Evolutionary conservation across 1,139 yeast genomes (phyloP).

Genomic region (Blastobotrys proliferans): DNA sequence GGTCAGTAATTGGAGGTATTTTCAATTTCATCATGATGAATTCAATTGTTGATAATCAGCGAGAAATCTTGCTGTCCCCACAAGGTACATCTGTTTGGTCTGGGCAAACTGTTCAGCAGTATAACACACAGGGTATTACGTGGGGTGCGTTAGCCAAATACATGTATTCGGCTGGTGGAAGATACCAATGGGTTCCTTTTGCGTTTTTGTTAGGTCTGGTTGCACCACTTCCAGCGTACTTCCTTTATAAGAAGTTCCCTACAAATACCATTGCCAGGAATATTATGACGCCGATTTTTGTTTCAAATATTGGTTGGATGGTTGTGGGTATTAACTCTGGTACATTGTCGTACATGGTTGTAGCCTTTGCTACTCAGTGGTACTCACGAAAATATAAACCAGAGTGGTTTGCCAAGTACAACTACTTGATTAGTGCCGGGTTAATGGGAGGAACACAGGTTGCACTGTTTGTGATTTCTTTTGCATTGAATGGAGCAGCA

Average conservation of each 20-base stretch:
- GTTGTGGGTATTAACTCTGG: constrained; percentile 34
- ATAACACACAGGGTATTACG: constrained; percentile 33
- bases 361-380: constrained; percentile 31
- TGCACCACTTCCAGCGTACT: constrained; percentile 29
- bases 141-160: constrained; percentile 34
- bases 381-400: constrained; percentile 24
- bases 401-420: constrained; percentile 37
- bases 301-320: constrained; percentile 31
- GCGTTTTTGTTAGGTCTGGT: constrained; percentile 28
- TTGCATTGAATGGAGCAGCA: constrained; percentile 25
- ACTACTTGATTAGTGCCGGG: constrained; percentile 46
- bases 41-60: constrained; percentile 27
- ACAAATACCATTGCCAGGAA: constrained; percentile 25
- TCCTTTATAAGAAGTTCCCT: constrained; percentile 27
- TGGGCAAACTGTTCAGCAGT: constrained; percentile 34
- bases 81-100: constrained; percentile 35
- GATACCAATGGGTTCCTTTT: constrained; percentile 31
- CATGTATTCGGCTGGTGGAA: constrained; percentile 28
- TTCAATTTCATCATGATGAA: constrained; percentile 33
- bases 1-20: constrained; percentile 34
- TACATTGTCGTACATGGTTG: constrained; percentile 29
- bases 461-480: constrained; percentile 24
- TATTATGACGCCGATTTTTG: constrained; percentile 29
- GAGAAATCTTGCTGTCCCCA: constrained; percentile 26
- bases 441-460: constrained; percentile 42